Percentiles rank a stretch among this genome's conserved stretches.
Conservation (phyloP, 495 filamentous ascomycete species). For the Hypomontagnella submonticulosa region DNA sequence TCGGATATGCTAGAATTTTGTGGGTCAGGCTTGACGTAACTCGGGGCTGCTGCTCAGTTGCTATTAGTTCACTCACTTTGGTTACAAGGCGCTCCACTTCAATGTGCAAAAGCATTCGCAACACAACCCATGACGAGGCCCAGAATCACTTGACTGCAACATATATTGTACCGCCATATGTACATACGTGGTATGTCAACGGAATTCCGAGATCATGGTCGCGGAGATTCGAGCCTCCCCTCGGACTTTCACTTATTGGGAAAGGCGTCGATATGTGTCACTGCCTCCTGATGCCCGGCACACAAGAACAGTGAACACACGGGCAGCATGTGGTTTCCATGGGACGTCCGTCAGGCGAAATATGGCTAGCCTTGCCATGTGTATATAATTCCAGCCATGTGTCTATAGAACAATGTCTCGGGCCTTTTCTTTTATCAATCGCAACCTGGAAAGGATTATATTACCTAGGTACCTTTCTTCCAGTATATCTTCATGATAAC, state of each 20-base stretch:
- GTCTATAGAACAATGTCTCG: not conserved
- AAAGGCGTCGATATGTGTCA: constrained; percentile 20
- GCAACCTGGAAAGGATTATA: not conserved
- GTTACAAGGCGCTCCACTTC: no score
- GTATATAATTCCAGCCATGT: constrained; percentile 16
- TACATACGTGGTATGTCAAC: not conserved
- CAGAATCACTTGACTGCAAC: not conserved
- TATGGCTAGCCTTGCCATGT: not conserved
- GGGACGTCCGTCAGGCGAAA: not conserved
- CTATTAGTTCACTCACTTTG: no score
- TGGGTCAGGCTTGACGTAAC: no score
- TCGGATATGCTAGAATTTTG: no score
- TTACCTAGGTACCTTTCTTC: not conserved
- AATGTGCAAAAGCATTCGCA: not conserved
- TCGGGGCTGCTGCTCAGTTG: no score
- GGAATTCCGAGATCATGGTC: constrained; percentile 21
- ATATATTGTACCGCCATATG: not conserved
- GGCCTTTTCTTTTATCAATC: not conserved
- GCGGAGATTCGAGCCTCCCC: constrained; percentile 32
- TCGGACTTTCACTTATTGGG: constrained; percentile 16
- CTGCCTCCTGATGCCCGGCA: constrained; percentile 11
- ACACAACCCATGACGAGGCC: not conserved
- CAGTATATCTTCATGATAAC: not conserved
- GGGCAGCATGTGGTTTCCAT: not conserved
- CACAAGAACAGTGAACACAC: constrained; percentile 6